These are phyloP conservation scores for Scedosporium minutisporum DNA, from an alignment of 2,329 filamentous ascomycete genomes.

Conservation along the genomic window DNA sequence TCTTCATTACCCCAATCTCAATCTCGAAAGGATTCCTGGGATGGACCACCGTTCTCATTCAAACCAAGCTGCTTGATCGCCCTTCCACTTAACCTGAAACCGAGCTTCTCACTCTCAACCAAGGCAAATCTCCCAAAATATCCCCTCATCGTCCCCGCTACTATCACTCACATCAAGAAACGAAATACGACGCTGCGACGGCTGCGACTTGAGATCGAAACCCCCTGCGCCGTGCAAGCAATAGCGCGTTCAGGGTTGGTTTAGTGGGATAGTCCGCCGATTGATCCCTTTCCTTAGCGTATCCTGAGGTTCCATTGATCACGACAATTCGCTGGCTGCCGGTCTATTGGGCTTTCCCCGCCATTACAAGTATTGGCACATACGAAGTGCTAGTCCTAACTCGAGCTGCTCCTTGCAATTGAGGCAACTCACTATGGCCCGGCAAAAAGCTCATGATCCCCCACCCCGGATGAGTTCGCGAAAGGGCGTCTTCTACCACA, in stretches of 20 bases:
- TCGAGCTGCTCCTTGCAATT: neutral
- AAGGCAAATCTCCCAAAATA: neutral
- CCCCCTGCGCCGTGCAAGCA: no score
- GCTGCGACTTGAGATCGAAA: no score
- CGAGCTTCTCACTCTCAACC: neutral
- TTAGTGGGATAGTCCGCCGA: neutral
- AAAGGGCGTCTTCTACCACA: neutral
- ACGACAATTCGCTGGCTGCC: neutral
- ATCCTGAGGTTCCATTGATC: neutral
- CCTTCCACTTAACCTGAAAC: conserved; percentile 1
- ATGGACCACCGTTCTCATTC: neutral
- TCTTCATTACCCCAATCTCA: neutral
- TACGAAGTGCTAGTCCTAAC: no score
- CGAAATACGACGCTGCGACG: neutral
- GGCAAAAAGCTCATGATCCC: neutral
- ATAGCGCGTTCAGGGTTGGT: neutral
- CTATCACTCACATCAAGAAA: neutral
- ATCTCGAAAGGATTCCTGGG: neutral
- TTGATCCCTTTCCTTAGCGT: neutral
- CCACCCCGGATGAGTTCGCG: neutral
- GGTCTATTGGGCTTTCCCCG: no score
- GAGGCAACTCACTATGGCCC: neutral
- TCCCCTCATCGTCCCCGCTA: neutral
- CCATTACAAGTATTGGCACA: no score
- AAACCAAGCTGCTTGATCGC: neutral